Base-by-base conservation (phyloP, 2,329 filamentous ascomycete genomes). In the Aureobasidium zeae region DNA sequence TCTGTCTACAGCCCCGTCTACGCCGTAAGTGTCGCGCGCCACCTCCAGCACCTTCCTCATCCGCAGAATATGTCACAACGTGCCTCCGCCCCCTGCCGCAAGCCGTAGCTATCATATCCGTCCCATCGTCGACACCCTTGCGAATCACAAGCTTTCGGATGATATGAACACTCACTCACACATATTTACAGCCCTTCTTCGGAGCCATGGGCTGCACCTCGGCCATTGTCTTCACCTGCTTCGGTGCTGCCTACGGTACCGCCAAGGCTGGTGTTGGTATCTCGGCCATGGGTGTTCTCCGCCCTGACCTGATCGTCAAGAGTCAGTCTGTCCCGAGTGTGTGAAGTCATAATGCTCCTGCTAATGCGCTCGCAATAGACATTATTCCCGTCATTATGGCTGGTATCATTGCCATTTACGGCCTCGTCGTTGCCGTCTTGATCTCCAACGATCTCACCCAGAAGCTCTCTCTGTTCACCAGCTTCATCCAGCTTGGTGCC, bases 351-450 rank as follows among this genome's bases (percentile, higher is more conserved):
- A 25, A 11, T 19, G 26, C 22, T 20, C 5, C 19, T 31, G 35
- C 51, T 56, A 46, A 55, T 37, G 22, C 15, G 28, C 32, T 24
- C 26, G 13, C 41, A n/a, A 8, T 55, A 96, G 89, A 95, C 77
- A 95, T 96, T 68, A 89, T 96, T 53, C 91, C 91, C 65, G 91
- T 96, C 70, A 94, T 98, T 81, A 98, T 98, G 91, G 91, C 91
- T 76, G 91, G 91, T 96, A 98, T 98, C 70, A 96, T 98, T 71
- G 91, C 86, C 83, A 96, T 98, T 68, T 98, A 72, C 64, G 69
- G 69, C 54, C 64, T 72, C 44, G 69, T 72, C 59, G 69, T 72
- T 41, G 71, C 68, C 32, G 69, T 72, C 57, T 57, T 72, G 54
- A 72, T 72, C 61, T 72, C 69, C 57, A 72, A 72, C 64, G 64